Evolutionary conservation across 1,284 basidiomycete species (phyloP).

Genomic region (Lignosus rhinocerotis): DNA sequence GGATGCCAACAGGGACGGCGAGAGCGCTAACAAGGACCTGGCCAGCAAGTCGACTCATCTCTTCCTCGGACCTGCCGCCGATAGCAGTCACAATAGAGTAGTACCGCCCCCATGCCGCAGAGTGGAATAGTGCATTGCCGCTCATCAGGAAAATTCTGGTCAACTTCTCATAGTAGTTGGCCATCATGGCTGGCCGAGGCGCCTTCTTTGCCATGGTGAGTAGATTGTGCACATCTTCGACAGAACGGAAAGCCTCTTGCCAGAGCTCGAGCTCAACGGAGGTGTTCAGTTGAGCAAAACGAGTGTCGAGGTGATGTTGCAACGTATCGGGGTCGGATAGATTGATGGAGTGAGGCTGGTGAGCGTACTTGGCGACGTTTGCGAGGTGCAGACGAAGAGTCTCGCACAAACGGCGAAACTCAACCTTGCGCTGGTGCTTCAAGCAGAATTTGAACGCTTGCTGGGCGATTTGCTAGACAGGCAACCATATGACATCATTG

Average conservation of each 20-base stretch:
- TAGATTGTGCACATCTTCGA: slow-evolving; percentile 97
- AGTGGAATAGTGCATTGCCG: slow-evolving; percentile 94
- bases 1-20: slow-evolving; percentile 86
- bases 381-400: slow-evolving; percentile 93
- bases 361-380: slow-evolving; percentile 94
- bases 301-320: slow-evolving; percentile 96
- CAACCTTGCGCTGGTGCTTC: slow-evolving; percentile 92
- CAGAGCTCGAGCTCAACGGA: slow-evolving; percentile 98
- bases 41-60: slow-evolving; percentile 82
- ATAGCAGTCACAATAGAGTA: slow-evolving; percentile 67
- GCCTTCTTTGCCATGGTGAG: slow-evolving; percentile 92
- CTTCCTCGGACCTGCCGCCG: slow-evolving; percentile 74
- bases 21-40: slow-evolving; percentile 93
- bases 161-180: slow-evolving; percentile 98
- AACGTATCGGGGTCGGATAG: slow-evolving; percentile 95
- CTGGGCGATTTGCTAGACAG: slow-evolving; percentile 84
- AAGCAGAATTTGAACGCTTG: slow-evolving; percentile 98
- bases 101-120: slow-evolving; percentile 94
- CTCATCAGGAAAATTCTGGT: slow-evolving; percentile 95
- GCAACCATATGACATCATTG: slow-evolving; percentile 9
- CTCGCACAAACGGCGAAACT: slow-evolving; percentile 97
- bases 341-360: slow-evolving; percentile 98
- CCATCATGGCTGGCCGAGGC: slow-evolving; percentile 95
- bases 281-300: slow-evolving; percentile 97
- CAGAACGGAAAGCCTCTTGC: slow-evolving; percentile 99